Evolutionary conservation across 1,139 yeast species (phyloP).

Genomic region (Zygoascus sp.): DNA sequence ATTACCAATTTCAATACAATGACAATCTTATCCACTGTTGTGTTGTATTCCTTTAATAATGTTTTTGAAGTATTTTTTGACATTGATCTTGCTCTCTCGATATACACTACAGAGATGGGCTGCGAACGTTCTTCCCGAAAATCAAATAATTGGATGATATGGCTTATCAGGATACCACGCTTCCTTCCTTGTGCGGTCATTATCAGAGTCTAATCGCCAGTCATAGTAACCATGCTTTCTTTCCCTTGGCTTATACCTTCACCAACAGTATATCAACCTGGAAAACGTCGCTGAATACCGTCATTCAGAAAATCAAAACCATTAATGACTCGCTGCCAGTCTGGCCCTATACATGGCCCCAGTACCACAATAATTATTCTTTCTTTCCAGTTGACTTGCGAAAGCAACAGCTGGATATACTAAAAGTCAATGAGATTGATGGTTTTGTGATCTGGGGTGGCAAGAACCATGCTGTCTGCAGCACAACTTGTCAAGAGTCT

Average conservation of each 20-base stretch:
- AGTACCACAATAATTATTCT: constrained; percentile 9
- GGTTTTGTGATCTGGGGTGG: constrained; percentile 16
- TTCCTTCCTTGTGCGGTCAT: constrained; percentile 10
- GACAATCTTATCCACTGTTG: too few relatives aligned
- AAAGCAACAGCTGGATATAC: constrained; percentile 8
- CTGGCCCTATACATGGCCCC: constrained; percentile 16
- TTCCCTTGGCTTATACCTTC: constrained; percentile 15
- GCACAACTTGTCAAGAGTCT: constrained; percentile 11
- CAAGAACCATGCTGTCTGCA: constrained; percentile 14
- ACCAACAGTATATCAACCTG: constrained; percentile 5
- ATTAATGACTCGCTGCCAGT: constrained; percentile 11
- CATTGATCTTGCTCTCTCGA: too few relatives aligned
- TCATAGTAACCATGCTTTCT: constrained; percentile 12
- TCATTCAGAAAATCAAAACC: neutral
- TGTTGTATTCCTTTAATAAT: too few relatives aligned
- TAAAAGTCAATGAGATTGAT: constrained; percentile 1
- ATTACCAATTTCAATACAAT: too few relatives aligned
- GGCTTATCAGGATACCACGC: constrained; percentile 13
- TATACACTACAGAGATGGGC: constrained; percentile 15
- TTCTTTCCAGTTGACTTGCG: constrained; percentile 13
- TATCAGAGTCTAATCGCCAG: constrained; percentile 12
- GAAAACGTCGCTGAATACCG: constrained; percentile 9
- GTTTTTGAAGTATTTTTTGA: too few relatives aligned
- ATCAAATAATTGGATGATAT: constrained; percentile 16
- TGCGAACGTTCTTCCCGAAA: constrained; percentile 12